Base-by-base conservation (phyloP, 306 rosid species). In the Dalbergia cultrata region DNA sequence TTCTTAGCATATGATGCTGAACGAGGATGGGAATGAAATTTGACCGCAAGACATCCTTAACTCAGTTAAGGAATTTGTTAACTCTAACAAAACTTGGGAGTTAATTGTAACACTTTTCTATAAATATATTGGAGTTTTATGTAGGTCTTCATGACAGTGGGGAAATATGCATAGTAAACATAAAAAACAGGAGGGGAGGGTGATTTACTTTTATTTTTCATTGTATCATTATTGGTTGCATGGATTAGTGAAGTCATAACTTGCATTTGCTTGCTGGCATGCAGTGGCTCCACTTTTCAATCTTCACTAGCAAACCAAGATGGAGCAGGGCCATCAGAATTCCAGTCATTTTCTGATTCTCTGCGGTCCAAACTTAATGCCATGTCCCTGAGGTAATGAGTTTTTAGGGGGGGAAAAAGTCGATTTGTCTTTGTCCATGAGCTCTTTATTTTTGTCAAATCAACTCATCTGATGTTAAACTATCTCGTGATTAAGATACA, bases 331-430 rank as follows among this genome's bases (percentile, higher is more conserved):
- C 90, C 96, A 35, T 95, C 98, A n/a, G 99, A 93, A 52, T 68
- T 89, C 52, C 93, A 92, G 70, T 85, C 97, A 76, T 84, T 93
- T 78, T 93, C 98, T 0, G 99, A 96, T 69, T 81, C 97, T 84
- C 72, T 96, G 80, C 88, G 89, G 80, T 87, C 97, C 52, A 93
- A 77, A 76, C 79, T 96, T 53, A 87, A 63, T 86, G 70, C 97
- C 0, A 77, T 85, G 85, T 96, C 99, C 13, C 77, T 45, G 87
- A 93, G 88, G 99, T 96, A 91, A 37, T 62, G 65, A 9, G 64
- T 53, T 18, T 49, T 66, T 52, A 16, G 4, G n/a, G 6, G 9
- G 12, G n/a, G 43, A 41, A 26, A 74, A 41, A 26, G 69, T 53
- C 13, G 33, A 81, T 73, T 37, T 67, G 78, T 16, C 76, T 73